Evolutionary conservation across 2,329 filamentous ascomycete genomes (phyloP).

Genomic region (Colletotrichum acutatum): DNA sequence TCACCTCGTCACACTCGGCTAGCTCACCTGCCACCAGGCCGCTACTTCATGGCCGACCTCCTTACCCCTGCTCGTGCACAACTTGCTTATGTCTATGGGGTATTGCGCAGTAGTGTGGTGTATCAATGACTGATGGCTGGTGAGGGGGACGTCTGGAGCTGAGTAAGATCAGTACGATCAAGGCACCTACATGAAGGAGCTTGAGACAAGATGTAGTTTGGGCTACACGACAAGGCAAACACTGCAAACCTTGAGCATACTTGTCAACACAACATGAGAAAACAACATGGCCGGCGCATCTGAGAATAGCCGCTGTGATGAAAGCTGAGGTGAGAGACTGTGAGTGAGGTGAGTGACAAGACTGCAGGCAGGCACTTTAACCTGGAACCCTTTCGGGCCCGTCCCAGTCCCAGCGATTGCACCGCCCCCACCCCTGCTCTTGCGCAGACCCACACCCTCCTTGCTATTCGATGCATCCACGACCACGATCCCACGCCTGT

Average conservation of each 20-base stretch:
- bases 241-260: background rate
- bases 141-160: background rate
- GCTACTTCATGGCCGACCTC: background rate
- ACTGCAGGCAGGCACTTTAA: background rate
- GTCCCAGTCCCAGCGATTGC: constrained; percentile 15
- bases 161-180: background rate
- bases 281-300: background rate
- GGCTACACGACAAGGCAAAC: background rate
- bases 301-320: background rate
- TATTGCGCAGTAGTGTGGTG: background rate
- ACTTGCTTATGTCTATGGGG: background rate
- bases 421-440: constrained; percentile 25
- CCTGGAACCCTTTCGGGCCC: background rate
- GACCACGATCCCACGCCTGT: background rate
- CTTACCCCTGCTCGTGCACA: constrained; percentile 7
- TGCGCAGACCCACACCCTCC: background rate
- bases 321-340: background rate
- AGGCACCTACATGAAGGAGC: background rate
- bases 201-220: background rate
- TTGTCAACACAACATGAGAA: background rate
- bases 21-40: constrained; percentile 2
- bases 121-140: background rate
- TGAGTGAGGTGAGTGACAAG: background rate
- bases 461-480: background rate
- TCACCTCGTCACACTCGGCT: constrained; percentile 17